These are phyloP conservation scores for Leucaena leucocephala DNA, from an alignment of 306 rosid genomes.

Conservation along the genomic window DNA sequence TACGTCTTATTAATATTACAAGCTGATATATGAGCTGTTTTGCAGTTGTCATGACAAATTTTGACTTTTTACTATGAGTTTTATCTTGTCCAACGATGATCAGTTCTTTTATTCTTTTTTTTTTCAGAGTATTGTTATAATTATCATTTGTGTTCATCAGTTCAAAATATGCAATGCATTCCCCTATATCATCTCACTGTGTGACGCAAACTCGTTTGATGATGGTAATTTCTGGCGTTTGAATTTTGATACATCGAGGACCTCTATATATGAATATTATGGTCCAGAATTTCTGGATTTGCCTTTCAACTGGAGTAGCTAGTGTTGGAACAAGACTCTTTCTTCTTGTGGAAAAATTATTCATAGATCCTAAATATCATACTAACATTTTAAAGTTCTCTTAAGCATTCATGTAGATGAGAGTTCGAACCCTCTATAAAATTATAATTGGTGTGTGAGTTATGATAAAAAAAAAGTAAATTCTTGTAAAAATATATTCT, in stretches of 20 bases:
- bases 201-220: not conserved
- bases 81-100: not conserved
- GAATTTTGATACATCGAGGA: not conserved
- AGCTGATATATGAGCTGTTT: constrained; percentile 6
- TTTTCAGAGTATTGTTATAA: constrained; percentile 16
- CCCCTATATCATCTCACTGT: not conserved
- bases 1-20: constrained; percentile 19
- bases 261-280: not conserved
- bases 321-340: not conserved
- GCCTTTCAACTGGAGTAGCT: not conserved
- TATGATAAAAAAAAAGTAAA: no score
- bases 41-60: constrained; percentile 9
- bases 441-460: no score
- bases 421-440: no score
- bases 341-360: no score
- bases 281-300: not conserved
- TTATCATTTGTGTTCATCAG: not conserved
- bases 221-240: not conserved
- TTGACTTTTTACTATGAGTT: constrained; percentile 14
- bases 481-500: no score
- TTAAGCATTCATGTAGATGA: no score
- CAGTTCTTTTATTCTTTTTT: not conserved
- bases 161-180: not conserved
- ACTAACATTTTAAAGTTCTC: no score
- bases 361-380: no score